Conservation (phyloP, 768 basidiomycete genomes). For the Hydnomerulius pinastri region DNA sequence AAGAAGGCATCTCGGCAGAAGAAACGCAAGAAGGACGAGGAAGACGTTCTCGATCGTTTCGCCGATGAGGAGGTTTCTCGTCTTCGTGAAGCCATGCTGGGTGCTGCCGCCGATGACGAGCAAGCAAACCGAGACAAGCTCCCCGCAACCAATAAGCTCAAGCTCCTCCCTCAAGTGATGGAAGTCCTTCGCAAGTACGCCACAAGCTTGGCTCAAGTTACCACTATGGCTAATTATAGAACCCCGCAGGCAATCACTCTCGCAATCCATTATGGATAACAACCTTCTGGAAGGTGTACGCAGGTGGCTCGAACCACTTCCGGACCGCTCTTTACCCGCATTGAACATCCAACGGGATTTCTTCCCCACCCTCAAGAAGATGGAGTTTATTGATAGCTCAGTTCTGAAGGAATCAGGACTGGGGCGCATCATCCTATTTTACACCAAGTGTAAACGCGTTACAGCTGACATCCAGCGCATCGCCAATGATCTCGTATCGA, state of each 20-base stretch:
- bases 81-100: slow-evolving; percentile 87
- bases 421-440: slow-evolving; percentile 90
- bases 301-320: slow-evolving; percentile 92
- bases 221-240: neutral
- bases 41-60: slow-evolving; percentile 80
- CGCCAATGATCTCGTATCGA: slow-evolving; percentile 80
- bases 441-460: slow-evolving; percentile 93
- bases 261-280: slow-evolving; percentile 93
- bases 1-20: slow-evolving; percentile 67
- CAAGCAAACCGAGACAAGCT: slow-evolving; percentile 75
- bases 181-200: slow-evolving; percentile 88
- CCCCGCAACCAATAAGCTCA: slow-evolving; percentile 85
- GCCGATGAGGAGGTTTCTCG: slow-evolving; percentile 90
- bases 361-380: slow-evolving; percentile 79
- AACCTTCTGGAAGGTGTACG: slow-evolving; percentile 89
- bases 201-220: neutral
- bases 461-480: slow-evolving; percentile 77
- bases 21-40: slow-evolving; percentile 76
- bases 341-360: slow-evolving; percentile 95
- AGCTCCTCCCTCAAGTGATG: slow-evolving; percentile 86
- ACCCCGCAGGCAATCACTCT: slow-evolving; percentile 69
- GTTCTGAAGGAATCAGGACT: slow-evolving; percentile 91
- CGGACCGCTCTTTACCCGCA: slow-evolving; percentile 89
- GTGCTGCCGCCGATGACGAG: slow-evolving; percentile 83
- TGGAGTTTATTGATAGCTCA: slow-evolving; percentile 89